phyloP scores from a whole-genome alignment of 2,329 filamentous ascomycete genomes.

The Pseudogymnoascus verrucosus region DNA sequence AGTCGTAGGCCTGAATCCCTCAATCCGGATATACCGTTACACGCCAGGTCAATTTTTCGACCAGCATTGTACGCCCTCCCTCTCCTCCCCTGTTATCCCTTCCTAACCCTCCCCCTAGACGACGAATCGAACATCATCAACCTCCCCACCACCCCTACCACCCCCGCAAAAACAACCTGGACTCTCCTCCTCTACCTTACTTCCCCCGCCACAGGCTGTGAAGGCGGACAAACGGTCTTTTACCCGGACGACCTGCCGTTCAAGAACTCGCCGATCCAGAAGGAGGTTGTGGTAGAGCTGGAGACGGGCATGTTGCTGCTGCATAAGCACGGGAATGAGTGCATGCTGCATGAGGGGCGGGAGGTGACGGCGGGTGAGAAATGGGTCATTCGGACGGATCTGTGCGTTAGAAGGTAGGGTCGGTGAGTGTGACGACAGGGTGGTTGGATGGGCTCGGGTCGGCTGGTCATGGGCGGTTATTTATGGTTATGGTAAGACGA shows the following conservation, averaged over 20 bases:
- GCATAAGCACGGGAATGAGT: slow-evolving; percentile 83
- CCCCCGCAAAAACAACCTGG: slow-evolving; percentile 71
- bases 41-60: slow-evolving; percentile 82
- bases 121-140: slow-evolving; percentile 75
- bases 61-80: slow-evolving; percentile 65
- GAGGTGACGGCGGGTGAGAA: slow-evolving; percentile 78
- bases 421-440: neutral
- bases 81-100: neutral
- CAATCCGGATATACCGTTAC: slow-evolving; percentile 86
- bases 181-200: slow-evolving; percentile 84
- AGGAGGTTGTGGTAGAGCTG: slow-evolving; percentile 63
- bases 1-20: slow-evolving; percentile 75
- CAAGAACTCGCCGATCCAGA: slow-evolving; percentile 36
- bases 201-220: slow-evolving; percentile 62
- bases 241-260: slow-evolving; percentile 58
- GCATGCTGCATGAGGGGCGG: slow-evolving; percentile 80
- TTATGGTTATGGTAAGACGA: neutral
- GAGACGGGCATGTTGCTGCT: slow-evolving; percentile 81
- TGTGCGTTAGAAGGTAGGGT: slow-evolving; percentile 53
- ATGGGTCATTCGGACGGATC: slow-evolving; percentile 81
- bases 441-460: neutral
- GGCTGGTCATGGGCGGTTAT: neutral
- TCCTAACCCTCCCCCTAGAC: slow-evolving; percentile 42
- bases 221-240: slow-evolving; percentile 86
- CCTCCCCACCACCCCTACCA: slow-evolving; percentile 40